These are phyloP conservation scores for Hymenoscyphus occultus DNA, from an alignment of 2,329 filamentous ascomycete species.

Conservation along the genomic window DNA sequence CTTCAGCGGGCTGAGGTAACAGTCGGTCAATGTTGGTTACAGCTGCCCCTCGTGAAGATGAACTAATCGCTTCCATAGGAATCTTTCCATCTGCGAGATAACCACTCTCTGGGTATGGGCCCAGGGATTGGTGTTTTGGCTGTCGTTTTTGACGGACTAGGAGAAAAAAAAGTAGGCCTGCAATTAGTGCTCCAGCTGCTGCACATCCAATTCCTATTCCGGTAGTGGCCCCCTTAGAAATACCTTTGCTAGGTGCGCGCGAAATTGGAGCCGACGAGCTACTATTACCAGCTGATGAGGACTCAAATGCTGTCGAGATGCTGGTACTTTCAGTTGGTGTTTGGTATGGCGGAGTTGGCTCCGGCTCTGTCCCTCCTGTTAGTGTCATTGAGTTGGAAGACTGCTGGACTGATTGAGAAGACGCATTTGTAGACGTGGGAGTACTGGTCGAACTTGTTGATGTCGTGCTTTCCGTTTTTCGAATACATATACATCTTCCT, in stretches of 20 bases:
- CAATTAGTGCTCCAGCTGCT: conserved; percentile 33
- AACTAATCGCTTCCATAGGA: neutral
- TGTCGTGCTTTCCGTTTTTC: neutral
- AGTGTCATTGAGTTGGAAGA: no score
- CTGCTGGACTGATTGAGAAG: neutral
- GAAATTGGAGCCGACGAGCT: neutral
- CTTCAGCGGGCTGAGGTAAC: conserved; percentile 21
- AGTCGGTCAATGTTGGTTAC: conserved; percentile 12
- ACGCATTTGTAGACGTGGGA: neutral
- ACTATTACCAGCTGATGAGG: neutral
- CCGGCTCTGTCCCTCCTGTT: no score
- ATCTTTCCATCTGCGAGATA: conserved; percentile 11
- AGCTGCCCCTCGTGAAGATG: conserved; percentile 1
- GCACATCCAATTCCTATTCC: conserved; percentile 40
- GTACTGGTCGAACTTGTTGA: neutral
- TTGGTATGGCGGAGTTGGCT: neutral
- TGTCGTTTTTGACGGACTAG: conserved; percentile 13
- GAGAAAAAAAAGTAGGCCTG: conserved; percentile 13
- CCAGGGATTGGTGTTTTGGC: conserved; percentile 3
- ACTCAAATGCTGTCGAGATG: neutral
- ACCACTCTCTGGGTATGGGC: neutral
- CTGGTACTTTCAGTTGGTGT: neutral
- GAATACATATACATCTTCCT: no score
- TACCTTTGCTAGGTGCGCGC: neutral
- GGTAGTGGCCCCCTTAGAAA: conserved; percentile 30